Conservation (phyloP, 345 rosid genomes). For the Murraya paniculata region DNA sequence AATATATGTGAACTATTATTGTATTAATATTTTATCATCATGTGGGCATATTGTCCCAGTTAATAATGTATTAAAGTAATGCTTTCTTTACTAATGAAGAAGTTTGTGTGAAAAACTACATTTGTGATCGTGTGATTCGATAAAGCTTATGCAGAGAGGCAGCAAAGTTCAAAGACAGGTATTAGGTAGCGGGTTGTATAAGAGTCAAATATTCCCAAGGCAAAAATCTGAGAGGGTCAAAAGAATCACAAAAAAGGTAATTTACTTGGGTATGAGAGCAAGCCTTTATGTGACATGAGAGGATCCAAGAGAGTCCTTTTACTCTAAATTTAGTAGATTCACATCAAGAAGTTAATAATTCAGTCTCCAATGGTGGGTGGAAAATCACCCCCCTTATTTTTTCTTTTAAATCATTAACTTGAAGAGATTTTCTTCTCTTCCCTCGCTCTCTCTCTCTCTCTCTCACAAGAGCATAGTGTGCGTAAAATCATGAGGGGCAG, state of each 20-base stretch:
- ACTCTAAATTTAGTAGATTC: background rate
- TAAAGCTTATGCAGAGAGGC: conserved; percentile 1
- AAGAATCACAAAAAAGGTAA: conserved; percentile 23
- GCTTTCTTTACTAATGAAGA: background rate
- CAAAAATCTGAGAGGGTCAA: conserved; percentile 22
- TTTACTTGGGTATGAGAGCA: conserved; percentile 11
- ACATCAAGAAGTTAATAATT: background rate
- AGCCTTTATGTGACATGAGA: background rate
- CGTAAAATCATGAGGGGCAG: conserved; percentile 22
- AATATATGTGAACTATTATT: background rate
- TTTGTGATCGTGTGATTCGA: conserved; percentile 9
- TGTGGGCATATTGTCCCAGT: conserved; percentile 3
- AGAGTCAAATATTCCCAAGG: conserved; percentile 8
- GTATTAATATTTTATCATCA: background rate
- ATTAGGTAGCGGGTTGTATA: too few species aligned
- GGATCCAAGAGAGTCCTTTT: conserved; percentile 38
- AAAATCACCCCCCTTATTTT: background rate
- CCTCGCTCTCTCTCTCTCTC: conserved; percentile 12
- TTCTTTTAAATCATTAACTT: conserved; percentile 15
- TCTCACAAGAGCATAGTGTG: conserved; percentile 16
- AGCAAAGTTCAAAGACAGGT: background rate
- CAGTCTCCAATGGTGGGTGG: background rate
- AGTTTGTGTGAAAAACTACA: background rate
- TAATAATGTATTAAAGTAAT: conserved; percentile 4
- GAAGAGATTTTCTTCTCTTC: background rate